phyloP scores from a whole-genome alignment of 75 land plant species.

The Sequoia sempervirens region DNA sequence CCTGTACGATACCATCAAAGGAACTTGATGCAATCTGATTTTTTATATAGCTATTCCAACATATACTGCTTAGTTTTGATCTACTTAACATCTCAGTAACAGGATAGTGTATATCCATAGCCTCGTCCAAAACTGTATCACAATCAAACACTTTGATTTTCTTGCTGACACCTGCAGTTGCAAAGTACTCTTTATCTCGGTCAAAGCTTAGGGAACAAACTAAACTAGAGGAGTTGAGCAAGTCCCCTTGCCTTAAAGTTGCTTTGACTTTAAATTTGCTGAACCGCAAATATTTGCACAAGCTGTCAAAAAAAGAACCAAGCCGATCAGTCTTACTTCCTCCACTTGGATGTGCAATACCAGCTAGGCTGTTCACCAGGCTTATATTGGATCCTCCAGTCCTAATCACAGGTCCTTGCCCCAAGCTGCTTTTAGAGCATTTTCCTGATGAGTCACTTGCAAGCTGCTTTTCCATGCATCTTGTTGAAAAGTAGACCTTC shows the following conservation, averaged over 20 bases:
- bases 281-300: constrained; percentile 16
- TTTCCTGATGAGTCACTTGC: not conserved
- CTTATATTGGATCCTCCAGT: constrained; percentile 1
- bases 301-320: constrained; percentile 17
- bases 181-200: constrained; percentile 23
- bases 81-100: constrained; percentile 19
- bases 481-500: constrained; percentile 16
- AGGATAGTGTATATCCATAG: constrained; percentile 15
- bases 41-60: constrained; percentile 26
- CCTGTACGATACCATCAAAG: constrained; percentile 18
- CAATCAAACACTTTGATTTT: constrained; percentile 24
- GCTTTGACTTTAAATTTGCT: constrained; percentile 17
- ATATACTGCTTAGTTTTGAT: constrained; percentile 20
- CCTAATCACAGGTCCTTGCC: not conserved
- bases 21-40: constrained; percentile 23
- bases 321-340: constrained; percentile 1
- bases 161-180: constrained; percentile 15
- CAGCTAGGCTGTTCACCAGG: not conserved
- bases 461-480: not conserved
- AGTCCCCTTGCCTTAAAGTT: constrained; percentile 19
- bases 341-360: not conserved
- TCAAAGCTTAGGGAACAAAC: constrained; percentile 19
- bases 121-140: constrained; percentile 16
- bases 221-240: constrained; percentile 17
- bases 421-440: not conserved